phyloP scores from a whole-genome alignment of 1,139 yeast genomes.

The Yamadazyma jaroonii region DNA sequence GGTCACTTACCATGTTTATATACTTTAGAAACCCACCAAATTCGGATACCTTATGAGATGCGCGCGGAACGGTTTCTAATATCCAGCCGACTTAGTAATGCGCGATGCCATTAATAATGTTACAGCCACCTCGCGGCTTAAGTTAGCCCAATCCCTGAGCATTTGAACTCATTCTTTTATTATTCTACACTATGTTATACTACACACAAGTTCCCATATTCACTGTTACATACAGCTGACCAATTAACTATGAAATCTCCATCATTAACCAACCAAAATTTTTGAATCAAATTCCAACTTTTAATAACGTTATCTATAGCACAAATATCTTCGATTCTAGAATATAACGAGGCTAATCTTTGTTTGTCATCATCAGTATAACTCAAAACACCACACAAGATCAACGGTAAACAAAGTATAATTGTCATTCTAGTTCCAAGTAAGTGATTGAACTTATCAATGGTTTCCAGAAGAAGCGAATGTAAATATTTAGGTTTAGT shows the following conservation, averaged over 20 bases:
- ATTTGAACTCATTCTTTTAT: too few species aligned
- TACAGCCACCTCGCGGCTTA: too few species aligned
- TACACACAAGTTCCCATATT: conserved; percentile 16
- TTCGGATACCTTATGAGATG: too few species aligned
- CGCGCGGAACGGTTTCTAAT: too few species aligned
- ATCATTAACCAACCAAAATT: conserved; percentile 24
- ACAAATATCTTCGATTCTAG: conserved; percentile 14
- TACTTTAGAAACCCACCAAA: too few species aligned
- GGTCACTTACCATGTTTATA: too few species aligned
- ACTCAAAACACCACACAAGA: conserved; percentile 25
- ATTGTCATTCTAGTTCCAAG: conserved; percentile 10
- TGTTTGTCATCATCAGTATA: conserved; percentile 16
- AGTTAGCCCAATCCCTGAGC: too few species aligned
- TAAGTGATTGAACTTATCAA: conserved; percentile 7
- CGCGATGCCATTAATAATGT: too few species aligned
- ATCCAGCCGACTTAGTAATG: too few species aligned
- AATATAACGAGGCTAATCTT: not conserved
- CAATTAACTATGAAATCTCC: conserved; percentile 23
- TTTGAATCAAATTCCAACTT: conserved; percentile 17
- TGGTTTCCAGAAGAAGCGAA: conserved; percentile 1
- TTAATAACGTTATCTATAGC: conserved; percentile 18
- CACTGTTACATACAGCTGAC: conserved; percentile 23
- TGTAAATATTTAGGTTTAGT: conserved; percentile 6
- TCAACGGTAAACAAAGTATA: conserved; percentile 13
- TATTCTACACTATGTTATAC: conserved; percentile 12